Conservation (phyloP, 139 green algal genomes). For the Yamagishiella unicocca region DNA sequence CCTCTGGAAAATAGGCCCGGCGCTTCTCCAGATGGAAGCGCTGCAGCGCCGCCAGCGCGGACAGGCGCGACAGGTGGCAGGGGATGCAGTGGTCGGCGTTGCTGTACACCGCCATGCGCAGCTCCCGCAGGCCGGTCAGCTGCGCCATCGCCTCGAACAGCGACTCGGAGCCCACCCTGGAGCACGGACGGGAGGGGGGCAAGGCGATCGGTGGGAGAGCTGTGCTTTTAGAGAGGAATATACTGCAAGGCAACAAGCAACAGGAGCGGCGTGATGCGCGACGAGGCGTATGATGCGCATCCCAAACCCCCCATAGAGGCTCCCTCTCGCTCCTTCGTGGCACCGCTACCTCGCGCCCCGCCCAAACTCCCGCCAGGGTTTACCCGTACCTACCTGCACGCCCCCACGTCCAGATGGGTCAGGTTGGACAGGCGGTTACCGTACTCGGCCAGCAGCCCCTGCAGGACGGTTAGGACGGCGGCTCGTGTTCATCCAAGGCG, state of each 20-base stretch:
- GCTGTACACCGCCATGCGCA: conserved; percentile 48
- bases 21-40: conserved; percentile 42
- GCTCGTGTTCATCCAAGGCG: too few species aligned
- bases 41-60: conserved; percentile 35
- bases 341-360: too few species aligned
- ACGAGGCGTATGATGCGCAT: too few species aligned
- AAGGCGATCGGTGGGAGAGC: too few species aligned
- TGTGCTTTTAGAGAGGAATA: too few species aligned
- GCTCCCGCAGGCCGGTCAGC: conserved; percentile 44
- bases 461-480: too few species aligned
- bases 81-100: conserved; percentile 46
- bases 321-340: too few species aligned
- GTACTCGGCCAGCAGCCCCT: conserved; percentile 36
- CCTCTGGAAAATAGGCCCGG: conserved; percentile 40
- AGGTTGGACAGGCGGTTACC: conserved; percentile 35
- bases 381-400: conserved; percentile 37
- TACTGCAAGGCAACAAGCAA: too few species aligned
- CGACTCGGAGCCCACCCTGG: conserved; percentile 40
- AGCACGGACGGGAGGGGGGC: neutral
- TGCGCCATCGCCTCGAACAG: conserved; percentile 46
- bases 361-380: too few species aligned
- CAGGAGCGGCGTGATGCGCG: too few species aligned
- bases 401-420: conserved; percentile 36
- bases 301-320: too few species aligned
- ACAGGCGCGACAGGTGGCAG: conserved; percentile 38